Evolutionary conservation across 352 stramenopile genomes (phyloP).

Genomic region (Pythium oligandrum): DNA sequence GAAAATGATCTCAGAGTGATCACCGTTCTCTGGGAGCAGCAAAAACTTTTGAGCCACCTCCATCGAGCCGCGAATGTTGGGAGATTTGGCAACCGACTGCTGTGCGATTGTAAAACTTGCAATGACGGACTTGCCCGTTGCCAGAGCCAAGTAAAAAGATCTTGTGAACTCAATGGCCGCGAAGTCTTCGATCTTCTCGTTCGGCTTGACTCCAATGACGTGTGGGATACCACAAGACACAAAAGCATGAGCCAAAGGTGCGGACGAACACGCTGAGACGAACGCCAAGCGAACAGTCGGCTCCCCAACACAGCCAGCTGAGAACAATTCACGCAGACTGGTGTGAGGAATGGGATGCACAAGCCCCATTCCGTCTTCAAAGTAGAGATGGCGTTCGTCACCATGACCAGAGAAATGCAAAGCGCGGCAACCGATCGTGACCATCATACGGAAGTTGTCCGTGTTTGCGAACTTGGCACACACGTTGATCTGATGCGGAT

Average conservation of each 20-base stretch:
- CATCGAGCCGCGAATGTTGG: slow-evolving; percentile 67
- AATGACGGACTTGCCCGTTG: slow-evolving; percentile 65
- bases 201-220: slow-evolving; percentile 85
- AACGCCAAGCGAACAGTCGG: slow-evolving; percentile 60
- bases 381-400: slow-evolving; percentile 89
- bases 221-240: slow-evolving; percentile 87
- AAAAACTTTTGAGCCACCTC: slow-evolving; percentile 75
- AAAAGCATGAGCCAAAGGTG: slow-evolving; percentile 78
- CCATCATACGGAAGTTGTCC: slow-evolving; percentile 87
- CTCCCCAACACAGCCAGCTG: slow-evolving; percentile 25
- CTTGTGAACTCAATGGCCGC: slow-evolving; percentile 83
- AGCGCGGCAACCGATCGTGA: slow-evolving; percentile 88
- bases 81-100: slow-evolving; percentile 68
- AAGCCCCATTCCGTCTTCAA: slow-evolving; percentile 90
- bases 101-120: slow-evolving; percentile 73
- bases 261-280: slow-evolving; percentile 75
- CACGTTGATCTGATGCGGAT: slow-evolving; percentile 85
- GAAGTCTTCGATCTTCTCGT: slow-evolving; percentile 85
- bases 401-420: slow-evolving; percentile 96
- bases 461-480: slow-evolving; percentile 93
- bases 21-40: slow-evolving; percentile 62
- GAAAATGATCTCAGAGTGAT: slow-evolving; percentile 83
- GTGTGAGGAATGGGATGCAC: slow-evolving; percentile 75
- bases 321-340: slow-evolving; percentile 66
- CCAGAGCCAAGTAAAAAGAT: slow-evolving; percentile 76